These are phyloP conservation scores for Entoloma clypeatum DNA, from an alignment of 1,284 basidiomycete genomes.

Conservation along the genomic window DNA sequence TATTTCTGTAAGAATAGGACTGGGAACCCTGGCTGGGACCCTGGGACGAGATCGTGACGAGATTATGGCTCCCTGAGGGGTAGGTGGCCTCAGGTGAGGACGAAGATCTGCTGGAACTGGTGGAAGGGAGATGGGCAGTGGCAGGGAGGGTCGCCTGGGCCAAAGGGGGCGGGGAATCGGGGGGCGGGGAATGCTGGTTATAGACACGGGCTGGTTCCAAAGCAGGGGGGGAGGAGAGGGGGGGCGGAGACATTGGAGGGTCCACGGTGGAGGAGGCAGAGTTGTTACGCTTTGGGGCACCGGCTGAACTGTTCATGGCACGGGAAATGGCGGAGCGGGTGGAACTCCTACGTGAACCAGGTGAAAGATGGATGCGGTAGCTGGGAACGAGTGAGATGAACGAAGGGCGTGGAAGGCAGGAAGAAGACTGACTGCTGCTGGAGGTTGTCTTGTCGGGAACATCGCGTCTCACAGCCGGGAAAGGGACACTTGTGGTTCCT, in stretches of 20 bases:
- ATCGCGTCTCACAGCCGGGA: slow-evolving; percentile 77
- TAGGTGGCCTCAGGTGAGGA: slow-evolving; percentile 40
- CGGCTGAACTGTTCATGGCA: slow-evolving; percentile 31
- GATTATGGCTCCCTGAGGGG: slow-evolving; percentile 30
- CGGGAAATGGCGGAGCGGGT: slow-evolving; percentile 49
- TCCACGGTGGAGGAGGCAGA: slow-evolving; percentile 17
- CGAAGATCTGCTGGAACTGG: slow-evolving; percentile 38
- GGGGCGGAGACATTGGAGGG: slow-evolving; percentile 23
- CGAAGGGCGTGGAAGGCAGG: slow-evolving; percentile 4
- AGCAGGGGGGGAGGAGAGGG: slow-evolving; percentile 42
- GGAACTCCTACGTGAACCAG: slow-evolving; percentile 62
- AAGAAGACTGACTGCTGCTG: slow-evolving; percentile 72
- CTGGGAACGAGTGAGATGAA: slow-evolving; percentile 31
- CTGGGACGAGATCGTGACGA: slow-evolving; percentile 26
- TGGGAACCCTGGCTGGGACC: slow-evolving; percentile 19
- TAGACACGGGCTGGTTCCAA: slow-evolving; percentile 43
- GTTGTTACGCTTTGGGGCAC: slow-evolving; percentile 17
- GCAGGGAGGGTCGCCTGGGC: slow-evolving; percentile 44
- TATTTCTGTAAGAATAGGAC: slow-evolving; percentile 34
- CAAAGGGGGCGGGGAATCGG: slow-evolving; percentile 42
- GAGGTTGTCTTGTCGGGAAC: slow-evolving; percentile 76
- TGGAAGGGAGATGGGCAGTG: slow-evolving; percentile 31
- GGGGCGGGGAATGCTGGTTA: slow-evolving; percentile 30
- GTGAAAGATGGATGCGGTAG: slow-evolving; percentile 70
- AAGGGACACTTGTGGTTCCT: slow-evolving; percentile 80